Percentiles rank a stretch among this genome's conserved stretches.
Evolutionary conservation across 768 basidiomycete genomes (phyloP).

Genomic region (Suillus luteus): DNA sequence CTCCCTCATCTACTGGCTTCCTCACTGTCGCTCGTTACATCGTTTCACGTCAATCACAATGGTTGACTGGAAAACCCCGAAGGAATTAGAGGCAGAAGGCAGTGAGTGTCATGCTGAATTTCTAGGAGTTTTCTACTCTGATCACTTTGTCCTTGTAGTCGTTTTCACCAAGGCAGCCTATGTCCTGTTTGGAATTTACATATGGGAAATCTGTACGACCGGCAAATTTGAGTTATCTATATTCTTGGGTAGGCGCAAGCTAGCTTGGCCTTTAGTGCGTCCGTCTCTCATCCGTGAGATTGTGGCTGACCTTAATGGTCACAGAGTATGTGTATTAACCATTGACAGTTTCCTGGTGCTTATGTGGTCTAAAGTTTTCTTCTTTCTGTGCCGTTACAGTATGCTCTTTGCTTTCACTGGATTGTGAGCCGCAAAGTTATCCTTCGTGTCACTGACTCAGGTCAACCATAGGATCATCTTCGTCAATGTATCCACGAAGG

Average conservation of each 20-base stretch:
- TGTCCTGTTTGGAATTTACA: slow-evolving; percentile 62
- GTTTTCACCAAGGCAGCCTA: slow-evolving; percentile 63
- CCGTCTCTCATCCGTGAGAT: slow-evolving; percentile 7
- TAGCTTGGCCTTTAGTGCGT: slow-evolving; percentile 72
- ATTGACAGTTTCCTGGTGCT: background rate
- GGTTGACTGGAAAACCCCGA: slow-evolving; percentile 29
- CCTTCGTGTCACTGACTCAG: background rate
- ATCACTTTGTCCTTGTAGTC: slow-evolving; percentile 35
- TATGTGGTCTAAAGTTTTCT: slow-evolving; percentile 46
- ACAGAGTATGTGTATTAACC: slow-evolving; percentile 10
- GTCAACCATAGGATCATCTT: slow-evolving; percentile 52
- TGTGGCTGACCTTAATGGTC: background rate
- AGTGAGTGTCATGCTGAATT: slow-evolving; percentile 19
- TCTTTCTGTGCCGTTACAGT: slow-evolving; percentile 73
- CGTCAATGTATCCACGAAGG: slow-evolving; percentile 49
- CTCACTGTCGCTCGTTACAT: slow-evolving; percentile 14
- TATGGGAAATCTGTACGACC: slow-evolving; percentile 69
- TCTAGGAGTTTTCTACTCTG: slow-evolving; percentile 1
- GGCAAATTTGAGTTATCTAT: slow-evolving; percentile 70
- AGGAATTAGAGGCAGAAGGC: slow-evolving; percentile 24
- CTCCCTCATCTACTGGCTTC: background rate
- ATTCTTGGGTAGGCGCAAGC: slow-evolving; percentile 53
- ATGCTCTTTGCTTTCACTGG: slow-evolving; percentile 68
- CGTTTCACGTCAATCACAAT: slow-evolving; percentile 19
- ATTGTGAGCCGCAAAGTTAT: slow-evolving; percentile 44